Evolutionary conservation across 2,329 filamentous ascomycete species (phyloP), one percentile per base, ranked within the genome.

Genomic region (Epichloe gansuensis): DNA sequence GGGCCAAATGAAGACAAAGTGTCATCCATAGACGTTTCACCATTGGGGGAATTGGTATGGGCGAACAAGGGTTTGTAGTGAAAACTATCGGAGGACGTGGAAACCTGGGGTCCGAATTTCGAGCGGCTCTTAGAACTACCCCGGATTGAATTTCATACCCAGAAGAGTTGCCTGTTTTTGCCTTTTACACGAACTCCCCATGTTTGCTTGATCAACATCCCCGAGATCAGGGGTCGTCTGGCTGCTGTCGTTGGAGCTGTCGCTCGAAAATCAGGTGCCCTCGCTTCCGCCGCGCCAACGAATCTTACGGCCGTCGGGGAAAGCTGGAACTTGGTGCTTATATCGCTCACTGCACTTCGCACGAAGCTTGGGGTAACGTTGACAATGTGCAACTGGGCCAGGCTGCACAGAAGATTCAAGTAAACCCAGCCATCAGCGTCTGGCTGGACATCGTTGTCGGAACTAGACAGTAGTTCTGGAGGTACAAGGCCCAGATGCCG

Each of bases 321-420:
- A 0, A 94, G 65, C 63, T 94, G 86, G 50, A 95, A 83, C 59
- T 85, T 86, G 21, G 78, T 77, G 60, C 87, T 91, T 58, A 82
- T 78, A 48, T 86, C 81, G 0, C 74, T 71, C 1, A 94, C 75
- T 0, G 89, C 86, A 38, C 79, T 78, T 54, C 86, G 82, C 41
- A 93, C 82, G 60, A 91, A 91, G 31, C 85, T 81, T 0, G 83
- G 76, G 0, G 88, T 90, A 1, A 94, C 88, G 54, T 89, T 91
- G 59, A 93, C 76, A 0, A 90, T 91, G 60, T 94, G 88, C 17
- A 94, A 71, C 67, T 94, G 88, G 0, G 89, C 88, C 73, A 94
- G 78, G 61, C 85, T 90, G 63, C 84, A 83, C 1, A 94, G 74
- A 1, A 94, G 69, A 59, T 93, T 93, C 6, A 93, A 70, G 60